Conservation (phyloP, 768 basidiomycete genomes). For the Russula ochroleuca region DNA sequence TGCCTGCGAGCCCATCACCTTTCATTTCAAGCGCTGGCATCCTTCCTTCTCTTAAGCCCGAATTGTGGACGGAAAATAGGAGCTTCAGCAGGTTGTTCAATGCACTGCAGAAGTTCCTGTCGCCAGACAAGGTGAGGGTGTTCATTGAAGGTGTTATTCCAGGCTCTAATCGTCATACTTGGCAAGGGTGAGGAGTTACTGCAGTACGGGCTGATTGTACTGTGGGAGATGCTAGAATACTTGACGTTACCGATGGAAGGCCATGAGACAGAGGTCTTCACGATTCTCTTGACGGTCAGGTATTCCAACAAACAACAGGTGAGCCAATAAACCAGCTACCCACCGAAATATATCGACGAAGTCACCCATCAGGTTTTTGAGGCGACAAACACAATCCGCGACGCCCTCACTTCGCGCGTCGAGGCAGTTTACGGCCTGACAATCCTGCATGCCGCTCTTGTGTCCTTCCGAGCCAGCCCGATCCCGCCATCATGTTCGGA, state of each 20-base stretch:
- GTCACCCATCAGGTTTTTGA: conserved; percentile 58
- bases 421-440: conserved; percentile 85
- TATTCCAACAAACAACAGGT: conserved; percentile 71
- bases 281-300: conserved; percentile 63
- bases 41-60: conserved; percentile 44
- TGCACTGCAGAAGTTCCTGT: conserved; percentile 59
- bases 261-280: conserved; percentile 72
- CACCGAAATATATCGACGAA: conserved; percentile 8
- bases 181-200: conserved; percentile 57
- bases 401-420: conserved; percentile 62
- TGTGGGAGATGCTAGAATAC: conserved; percentile 81
- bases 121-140: conserved; percentile 51
- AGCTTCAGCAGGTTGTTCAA: conserved; percentile 67
- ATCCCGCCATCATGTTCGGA: conserved; percentile 41
- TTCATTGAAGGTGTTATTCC: conserved; percentile 8
- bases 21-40: conserved; percentile 41
- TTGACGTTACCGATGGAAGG: conserved; percentile 73
- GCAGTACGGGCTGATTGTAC: conserved; percentile 72
- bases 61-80: conserved; percentile 71
- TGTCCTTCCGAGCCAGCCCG: conserved; percentile 55
- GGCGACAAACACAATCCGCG: conserved; percentile 77
- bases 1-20: conserved; percentile 56
- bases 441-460: conserved; percentile 71
- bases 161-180: conserved; percentile 18
- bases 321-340: conserved; percentile 30